Conservation (phyloP, 768 basidiomycete species). For the Naganishia kalamii region DNA sequence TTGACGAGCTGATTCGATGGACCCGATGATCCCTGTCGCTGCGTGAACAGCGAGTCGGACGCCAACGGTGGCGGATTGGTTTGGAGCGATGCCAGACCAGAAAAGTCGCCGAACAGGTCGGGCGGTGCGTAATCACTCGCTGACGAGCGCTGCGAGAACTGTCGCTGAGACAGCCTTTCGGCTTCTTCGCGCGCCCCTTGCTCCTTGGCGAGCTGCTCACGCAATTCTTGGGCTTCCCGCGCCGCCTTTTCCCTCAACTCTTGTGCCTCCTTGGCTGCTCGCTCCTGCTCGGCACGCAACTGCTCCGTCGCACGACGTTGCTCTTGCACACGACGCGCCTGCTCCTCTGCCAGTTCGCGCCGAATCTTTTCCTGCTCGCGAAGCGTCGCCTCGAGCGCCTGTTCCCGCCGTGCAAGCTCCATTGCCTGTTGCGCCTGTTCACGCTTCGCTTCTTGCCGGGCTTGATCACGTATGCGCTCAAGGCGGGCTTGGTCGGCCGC, state of each 20-base stretch:
- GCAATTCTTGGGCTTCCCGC: background rate
- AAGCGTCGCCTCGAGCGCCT: background rate
- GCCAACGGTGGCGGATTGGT: background rate
- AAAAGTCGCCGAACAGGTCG: no score
- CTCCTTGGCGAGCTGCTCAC: background rate
- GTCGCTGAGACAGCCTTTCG: background rate
- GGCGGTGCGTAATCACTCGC: no score
- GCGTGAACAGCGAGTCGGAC: background rate
- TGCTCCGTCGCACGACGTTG: background rate
- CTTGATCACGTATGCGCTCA: background rate
- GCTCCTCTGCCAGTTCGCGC: background rate
- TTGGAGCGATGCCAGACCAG: no score
- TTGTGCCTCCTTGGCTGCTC: background rate
- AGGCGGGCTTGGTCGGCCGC: background rate
- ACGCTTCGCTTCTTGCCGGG: background rate
- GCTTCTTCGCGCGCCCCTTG: background rate
- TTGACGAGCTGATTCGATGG: background rate
- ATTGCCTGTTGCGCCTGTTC: background rate
- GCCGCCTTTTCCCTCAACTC: background rate
- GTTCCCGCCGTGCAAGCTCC: no score
- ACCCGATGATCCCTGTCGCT: background rate
- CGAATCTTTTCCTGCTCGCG: background rate
- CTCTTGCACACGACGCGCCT: background rate
- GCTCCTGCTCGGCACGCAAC: background rate
- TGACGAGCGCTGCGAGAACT: background rate